phyloP scores from a whole-genome alignment of 148 eudicot species.

The Vaccinium corymbosum region DNA sequence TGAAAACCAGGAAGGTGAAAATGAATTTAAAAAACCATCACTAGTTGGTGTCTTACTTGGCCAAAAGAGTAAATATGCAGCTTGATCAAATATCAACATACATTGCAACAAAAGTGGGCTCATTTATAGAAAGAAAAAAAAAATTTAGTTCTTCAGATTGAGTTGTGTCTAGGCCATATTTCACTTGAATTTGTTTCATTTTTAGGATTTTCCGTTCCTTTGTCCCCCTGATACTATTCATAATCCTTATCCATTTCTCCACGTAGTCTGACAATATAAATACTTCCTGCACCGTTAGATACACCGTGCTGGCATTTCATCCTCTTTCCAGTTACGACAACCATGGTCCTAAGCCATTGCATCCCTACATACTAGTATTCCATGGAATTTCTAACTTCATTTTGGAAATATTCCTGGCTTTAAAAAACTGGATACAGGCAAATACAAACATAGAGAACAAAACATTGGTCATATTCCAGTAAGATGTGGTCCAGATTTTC shows the following conservation, averaged over 20 bases:
- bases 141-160: not conserved
- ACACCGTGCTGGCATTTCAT: not conserved
- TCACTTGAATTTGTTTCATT: not conserved
- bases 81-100: not conserved
- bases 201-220: not conserved
- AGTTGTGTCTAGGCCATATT: not conserved
- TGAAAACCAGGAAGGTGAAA: slow-evolving; percentile 21
- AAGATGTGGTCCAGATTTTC: not conserved
- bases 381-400: not conserved
- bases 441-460: not conserved
- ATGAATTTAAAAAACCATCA: not conserved
- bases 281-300: not conserved
- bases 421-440: not conserved
- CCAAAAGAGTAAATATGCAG: not conserved
- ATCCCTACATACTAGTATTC: not conserved
- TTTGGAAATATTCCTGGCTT: not conserved
- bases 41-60: not conserved
- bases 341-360: not conserved
- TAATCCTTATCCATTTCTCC: not conserved
- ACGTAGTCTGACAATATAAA: not conserved
- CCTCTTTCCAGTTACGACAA: not conserved
- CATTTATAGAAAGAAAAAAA: not conserved
- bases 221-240: not conserved
- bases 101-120: not conserved
- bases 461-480: not conserved